These are phyloP conservation scores for Microbotryum lychnidis-dioicae DNA, from an alignment of 1,284 basidiomycete genomes.

Conservation along the genomic window DNA sequence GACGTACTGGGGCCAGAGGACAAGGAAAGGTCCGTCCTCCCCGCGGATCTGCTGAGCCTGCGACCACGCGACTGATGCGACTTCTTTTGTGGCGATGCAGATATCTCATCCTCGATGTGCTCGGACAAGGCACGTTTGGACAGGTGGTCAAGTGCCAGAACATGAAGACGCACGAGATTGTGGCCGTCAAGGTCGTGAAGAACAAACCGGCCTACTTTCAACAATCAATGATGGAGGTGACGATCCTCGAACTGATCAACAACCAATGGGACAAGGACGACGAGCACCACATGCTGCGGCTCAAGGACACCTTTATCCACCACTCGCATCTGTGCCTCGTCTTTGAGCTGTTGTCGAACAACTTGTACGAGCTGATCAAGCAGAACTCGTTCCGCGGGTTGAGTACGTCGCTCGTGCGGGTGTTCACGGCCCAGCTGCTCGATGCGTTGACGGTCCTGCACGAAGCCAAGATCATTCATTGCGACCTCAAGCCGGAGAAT, in stretches of 20 bases:
- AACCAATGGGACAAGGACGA: constrained; percentile 85
- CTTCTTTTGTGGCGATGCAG: constrained; percentile 44
- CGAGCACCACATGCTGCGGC: constrained; percentile 90
- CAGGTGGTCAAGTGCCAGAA: constrained; percentile 99
- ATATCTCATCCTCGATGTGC: constrained; percentile 93
- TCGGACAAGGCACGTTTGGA: constrained; percentile 97
- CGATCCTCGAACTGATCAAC: constrained; percentile 92
- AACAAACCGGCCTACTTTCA: constrained; percentile 99
- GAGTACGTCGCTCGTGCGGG: constrained; percentile 91
- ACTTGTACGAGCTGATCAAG: constrained; percentile 99
- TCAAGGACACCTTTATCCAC: constrained; percentile 95
- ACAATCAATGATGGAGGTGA: constrained; percentile 99
- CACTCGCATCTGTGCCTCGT: constrained; percentile 93
- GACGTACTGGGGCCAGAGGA: constrained; percentile 83
- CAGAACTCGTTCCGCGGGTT: constrained; percentile 99
- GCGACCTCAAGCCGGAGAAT: constrained; percentile 96
- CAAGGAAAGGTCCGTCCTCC: constrained; percentile 61
- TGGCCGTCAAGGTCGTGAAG: constrained; percentile 98
- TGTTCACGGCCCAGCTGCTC: constrained; percentile 91
- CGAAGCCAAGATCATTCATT: constrained; percentile 92
- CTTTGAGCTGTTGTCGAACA: constrained; percentile 93
- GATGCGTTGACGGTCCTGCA: constrained; percentile 89
- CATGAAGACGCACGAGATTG: constrained; percentile 96
- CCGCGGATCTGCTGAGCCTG: not conserved
- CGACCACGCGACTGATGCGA: not conserved